Conservation (phyloP, 2,329 filamentous ascomycete species). For the Fusarium caatingaense region DNA sequence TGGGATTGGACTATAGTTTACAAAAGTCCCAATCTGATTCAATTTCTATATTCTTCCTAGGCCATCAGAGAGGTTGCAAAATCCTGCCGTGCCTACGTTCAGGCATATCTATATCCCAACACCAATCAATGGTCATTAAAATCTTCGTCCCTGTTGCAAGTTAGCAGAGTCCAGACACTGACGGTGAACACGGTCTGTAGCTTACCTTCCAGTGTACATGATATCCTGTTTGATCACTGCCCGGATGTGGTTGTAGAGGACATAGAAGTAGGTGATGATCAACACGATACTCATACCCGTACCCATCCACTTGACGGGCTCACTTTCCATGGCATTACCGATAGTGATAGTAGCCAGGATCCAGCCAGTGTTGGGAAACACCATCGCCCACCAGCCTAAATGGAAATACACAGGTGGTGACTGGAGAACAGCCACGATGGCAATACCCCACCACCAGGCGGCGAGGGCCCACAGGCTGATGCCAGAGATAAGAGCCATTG, state of each 20-base stretch:
- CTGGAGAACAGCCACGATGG: not conserved
- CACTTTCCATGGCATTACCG: not conserved
- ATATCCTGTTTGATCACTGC: slow-evolving; percentile 7
- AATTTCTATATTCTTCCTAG: not conserved
- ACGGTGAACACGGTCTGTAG: not conserved
- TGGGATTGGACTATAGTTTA: not conserved
- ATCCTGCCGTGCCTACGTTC: not conserved
- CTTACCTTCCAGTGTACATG: slow-evolving; percentile 14
- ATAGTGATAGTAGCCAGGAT: slow-evolving; percentile 7
- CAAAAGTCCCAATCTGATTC: not conserved
- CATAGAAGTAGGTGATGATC: slow-evolving; percentile 6
- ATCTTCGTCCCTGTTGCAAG: not conserved
- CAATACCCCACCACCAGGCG: slow-evolving; percentile 12
- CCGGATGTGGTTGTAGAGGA: not conserved
- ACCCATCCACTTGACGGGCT: slow-evolving; percentile 8
- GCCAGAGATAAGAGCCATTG: slow-evolving; percentile 1
- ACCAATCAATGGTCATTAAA: slow-evolving; percentile 4
- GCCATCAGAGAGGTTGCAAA: not conserved
- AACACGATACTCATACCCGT: slow-evolving; percentile 12
- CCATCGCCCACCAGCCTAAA: slow-evolving; percentile 1
- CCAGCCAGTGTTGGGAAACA: slow-evolving; percentile 7
- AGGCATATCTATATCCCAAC: not conserved
- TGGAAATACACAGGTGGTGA: slow-evolving; percentile 5
- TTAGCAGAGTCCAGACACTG: not conserved
- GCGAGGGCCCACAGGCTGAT: slow-evolving; percentile 5